These are phyloP conservation scores for Clathrospora elynae DNA, from an alignment of 2,329 filamentous ascomycete genomes.

Conservation along the genomic window DNA sequence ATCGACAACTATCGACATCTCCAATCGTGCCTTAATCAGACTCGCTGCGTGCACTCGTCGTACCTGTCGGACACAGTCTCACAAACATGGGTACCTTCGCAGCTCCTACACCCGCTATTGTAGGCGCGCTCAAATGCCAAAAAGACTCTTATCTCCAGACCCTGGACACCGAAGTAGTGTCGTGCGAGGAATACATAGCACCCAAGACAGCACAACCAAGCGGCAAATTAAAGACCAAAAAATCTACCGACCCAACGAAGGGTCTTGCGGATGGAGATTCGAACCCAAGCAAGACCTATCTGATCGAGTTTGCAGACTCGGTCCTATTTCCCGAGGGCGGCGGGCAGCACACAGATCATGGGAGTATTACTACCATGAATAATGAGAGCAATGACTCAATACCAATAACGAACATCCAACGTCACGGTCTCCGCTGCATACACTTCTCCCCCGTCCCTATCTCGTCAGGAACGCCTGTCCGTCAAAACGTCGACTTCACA, in stretches of 20 bases:
- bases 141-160: constrained; percentile 41
- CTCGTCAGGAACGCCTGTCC: constrained; percentile 65
- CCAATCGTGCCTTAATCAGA: too few species aligned
- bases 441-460: constrained; percentile 87
- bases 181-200: constrained; percentile 36
- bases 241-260: constrained; percentile 33
- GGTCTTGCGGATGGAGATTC: constrained; percentile 11
- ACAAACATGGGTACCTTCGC: constrained; percentile 25
- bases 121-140: constrained; percentile 41
- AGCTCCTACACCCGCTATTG: constrained; percentile 27
- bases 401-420: constrained; percentile 38
- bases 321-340: constrained; percentile 44
- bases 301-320: constrained; percentile 41
- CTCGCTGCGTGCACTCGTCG: too few species aligned
- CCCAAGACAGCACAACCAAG: constrained; percentile 22
- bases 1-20: too few species aligned
- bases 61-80: neutral
- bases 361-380: constrained; percentile 31
- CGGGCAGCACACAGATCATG: constrained; percentile 42
- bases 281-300: constrained; percentile 27
- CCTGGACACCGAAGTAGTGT: constrained; percentile 40
- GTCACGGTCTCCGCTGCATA: constrained; percentile 63
- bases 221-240: constrained; percentile 36
- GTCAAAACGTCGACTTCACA: constrained; percentile 36
- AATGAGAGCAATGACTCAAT: constrained; percentile 22